These are phyloP conservation scores for Monotropa hypopitys DNA, from an alignment of 179 eudicot genomes.

Conservation along the genomic window DNA sequence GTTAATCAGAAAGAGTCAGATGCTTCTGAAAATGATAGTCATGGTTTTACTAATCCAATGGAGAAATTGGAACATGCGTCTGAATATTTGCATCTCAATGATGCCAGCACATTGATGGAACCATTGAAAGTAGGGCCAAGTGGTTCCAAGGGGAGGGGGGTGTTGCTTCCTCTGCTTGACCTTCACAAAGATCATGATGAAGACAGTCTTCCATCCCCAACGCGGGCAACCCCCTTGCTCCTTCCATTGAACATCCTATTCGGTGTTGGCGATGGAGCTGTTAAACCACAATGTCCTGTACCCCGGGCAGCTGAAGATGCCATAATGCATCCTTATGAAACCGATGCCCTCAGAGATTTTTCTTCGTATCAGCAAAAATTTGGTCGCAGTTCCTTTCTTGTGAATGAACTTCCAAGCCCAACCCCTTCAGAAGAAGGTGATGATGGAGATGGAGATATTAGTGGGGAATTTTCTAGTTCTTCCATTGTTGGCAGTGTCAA, in stretches of 20 bases:
- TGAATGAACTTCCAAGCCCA: slow-evolving; percentile 85
- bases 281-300: slow-evolving; percentile 34
- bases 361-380: slow-evolving; percentile 91
- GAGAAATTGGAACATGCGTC: slow-evolving; percentile 16
- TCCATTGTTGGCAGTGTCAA: slow-evolving; percentile 14
- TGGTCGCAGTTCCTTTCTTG: slow-evolving; percentile 40
- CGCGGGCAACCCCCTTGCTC: slow-evolving; percentile 33
- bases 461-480: slow-evolving; percentile 61
- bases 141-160: slow-evolving; percentile 35
- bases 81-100: slow-evolving; percentile 18
- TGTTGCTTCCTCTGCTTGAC: slow-evolving; percentile 58
- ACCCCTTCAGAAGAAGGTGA: slow-evolving; percentile 84
- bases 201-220: slow-evolving; percentile 93
- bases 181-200: slow-evolving; percentile 82
- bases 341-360: slow-evolving; percentile 73
- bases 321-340: slow-evolving; percentile 61
- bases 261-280: slow-evolving; percentile 12
- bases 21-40: slow-evolving; percentile 25
- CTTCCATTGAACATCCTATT: slow-evolving; percentile 19
- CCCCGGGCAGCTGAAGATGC: slow-evolving; percentile 22
- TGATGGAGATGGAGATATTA: slow-evolving; percentile 39
- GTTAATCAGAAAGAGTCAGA: slow-evolving; percentile 38
- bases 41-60: slow-evolving; percentile 17
- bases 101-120: slow-evolving; percentile 14
- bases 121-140: slow-evolving; percentile 22